Conservation (phyloP, 169 alveolate species). For the Plasmodium cynomolgi region DNA sequence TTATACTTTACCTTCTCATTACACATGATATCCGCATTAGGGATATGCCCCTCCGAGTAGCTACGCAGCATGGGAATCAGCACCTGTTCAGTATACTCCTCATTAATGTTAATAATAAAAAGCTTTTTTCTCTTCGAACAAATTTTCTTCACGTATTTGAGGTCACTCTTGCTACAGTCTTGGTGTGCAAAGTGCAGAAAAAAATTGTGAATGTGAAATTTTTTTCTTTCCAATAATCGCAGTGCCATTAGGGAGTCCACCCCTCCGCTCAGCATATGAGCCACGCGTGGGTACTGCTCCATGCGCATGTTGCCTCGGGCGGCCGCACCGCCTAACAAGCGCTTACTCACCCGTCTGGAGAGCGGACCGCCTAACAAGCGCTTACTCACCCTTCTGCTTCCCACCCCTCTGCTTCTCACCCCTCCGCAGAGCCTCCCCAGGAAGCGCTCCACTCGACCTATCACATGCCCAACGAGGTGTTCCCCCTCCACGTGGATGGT, state of each 20-base stretch:
- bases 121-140: constrained; percentile 42
- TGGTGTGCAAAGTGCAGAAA: constrained; percentile 13
- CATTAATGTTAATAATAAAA: constrained; percentile 38
- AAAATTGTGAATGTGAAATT: constrained; percentile 25
- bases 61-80: constrained; percentile 44
- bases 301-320: not conserved
- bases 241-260: constrained; percentile 67
- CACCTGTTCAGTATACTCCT: constrained; percentile 30
- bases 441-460: not conserved
- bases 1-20: constrained; percentile 60
- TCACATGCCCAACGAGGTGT: constrained; percentile 7
- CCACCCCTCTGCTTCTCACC: not conserved
- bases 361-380: not conserved
- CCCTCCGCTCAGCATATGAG: constrained; percentile 74
- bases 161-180: constrained; percentile 65
- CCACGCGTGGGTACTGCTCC: constrained; percentile 42
- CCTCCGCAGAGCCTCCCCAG: not conserved
- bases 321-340: not conserved
- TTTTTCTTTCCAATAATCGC: constrained; percentile 38
- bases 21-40: constrained; percentile 60
- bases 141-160: constrained; percentile 23
- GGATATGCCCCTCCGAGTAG: constrained; percentile 46
- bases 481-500: constrained; percentile 27
- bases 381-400: too few relatives aligned
- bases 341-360: not conserved